These are phyloP conservation scores for Hevea brasiliensis DNA, from an alignment of 345 rosid genomes.

Conservation along the genomic window DNA sequence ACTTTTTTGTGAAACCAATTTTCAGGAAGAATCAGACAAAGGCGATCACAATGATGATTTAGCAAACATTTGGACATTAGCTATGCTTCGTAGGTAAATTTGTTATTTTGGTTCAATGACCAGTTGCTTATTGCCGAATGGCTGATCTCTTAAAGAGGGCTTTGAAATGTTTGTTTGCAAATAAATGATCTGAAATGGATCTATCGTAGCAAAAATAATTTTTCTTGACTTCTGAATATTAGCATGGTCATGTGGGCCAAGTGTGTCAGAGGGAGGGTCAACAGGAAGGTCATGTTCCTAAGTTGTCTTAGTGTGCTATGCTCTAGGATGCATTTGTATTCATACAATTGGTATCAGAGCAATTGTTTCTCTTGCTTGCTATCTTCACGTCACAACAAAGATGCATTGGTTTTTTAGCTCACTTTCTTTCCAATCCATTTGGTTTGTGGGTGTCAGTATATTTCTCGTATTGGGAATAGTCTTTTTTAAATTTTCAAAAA, in stretches of 20 bases:
- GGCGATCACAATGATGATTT: constrained; percentile 48
- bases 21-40: constrained; percentile 52
- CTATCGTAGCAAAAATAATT: background rate
- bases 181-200: background rate
- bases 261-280: background rate
- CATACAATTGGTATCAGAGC: no score
- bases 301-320: background rate
- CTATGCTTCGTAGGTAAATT: constrained; percentile 74
- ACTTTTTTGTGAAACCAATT: constrained; percentile 21
- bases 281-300: background rate
- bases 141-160: background rate
- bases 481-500: no score
- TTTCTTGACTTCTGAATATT: background rate
- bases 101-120: background rate
- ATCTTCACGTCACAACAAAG: no score
- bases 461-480: background rate
- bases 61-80: constrained; percentile 61
- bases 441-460: background rate
- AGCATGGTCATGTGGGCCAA: background rate
- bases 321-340: background rate
- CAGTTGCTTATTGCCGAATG: background rate
- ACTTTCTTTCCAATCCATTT: background rate
- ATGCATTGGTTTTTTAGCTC: background rate
- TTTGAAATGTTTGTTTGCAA: background rate
- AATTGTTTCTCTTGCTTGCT: no score